These are phyloP conservation scores for Flaveria robusta DNA, from an alignment of 129 eudicot genomes.

Conservation along the genomic window DNA sequence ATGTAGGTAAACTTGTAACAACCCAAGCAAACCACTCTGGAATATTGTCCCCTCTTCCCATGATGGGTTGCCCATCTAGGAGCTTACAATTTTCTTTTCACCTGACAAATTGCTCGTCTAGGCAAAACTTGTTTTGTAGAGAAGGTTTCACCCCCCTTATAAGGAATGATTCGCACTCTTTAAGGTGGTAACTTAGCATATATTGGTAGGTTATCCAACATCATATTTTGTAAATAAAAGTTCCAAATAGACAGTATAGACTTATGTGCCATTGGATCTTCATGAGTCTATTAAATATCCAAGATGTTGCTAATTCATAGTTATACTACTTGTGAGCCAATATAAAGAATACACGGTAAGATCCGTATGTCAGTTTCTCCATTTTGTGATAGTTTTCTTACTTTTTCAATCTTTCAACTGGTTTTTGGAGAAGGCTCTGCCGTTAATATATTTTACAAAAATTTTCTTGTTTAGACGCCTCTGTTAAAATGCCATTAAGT, in stretches of 20 bases:
- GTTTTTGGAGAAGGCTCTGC: neutral
- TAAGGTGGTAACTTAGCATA: constrained; percentile 15
- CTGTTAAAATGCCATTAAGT: neutral
- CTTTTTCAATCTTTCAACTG: neutral
- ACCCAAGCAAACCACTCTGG: too few relatives aligned
- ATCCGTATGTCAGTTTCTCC: neutral
- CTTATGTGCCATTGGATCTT: constrained; percentile 4
- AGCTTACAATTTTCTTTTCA: too few relatives aligned
- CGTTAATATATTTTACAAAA: neutral
- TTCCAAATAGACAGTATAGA: neutral
- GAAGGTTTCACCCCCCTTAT: too few relatives aligned
- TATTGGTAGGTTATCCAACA: constrained; percentile 17
- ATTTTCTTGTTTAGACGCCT: neutral
- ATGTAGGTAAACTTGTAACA: constrained; percentile 10
- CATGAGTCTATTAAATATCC: constrained; percentile 2
- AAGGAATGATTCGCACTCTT: too few relatives aligned
- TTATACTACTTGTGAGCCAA: constrained; percentile 9
- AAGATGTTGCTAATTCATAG: neutral
- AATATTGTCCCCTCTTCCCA: too few relatives aligned
- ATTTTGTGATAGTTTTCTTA: neutral
- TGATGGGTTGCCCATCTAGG: too few relatives aligned
- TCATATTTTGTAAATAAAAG: neutral
- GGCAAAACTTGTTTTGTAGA: too few relatives aligned
- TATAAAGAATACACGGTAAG: constrained; percentile 8
- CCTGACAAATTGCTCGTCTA: too few relatives aligned